Conservation (phyloP, 2,329 filamentous ascomycete genomes). For the Phaeosphaeriaceae sp. region DNA sequence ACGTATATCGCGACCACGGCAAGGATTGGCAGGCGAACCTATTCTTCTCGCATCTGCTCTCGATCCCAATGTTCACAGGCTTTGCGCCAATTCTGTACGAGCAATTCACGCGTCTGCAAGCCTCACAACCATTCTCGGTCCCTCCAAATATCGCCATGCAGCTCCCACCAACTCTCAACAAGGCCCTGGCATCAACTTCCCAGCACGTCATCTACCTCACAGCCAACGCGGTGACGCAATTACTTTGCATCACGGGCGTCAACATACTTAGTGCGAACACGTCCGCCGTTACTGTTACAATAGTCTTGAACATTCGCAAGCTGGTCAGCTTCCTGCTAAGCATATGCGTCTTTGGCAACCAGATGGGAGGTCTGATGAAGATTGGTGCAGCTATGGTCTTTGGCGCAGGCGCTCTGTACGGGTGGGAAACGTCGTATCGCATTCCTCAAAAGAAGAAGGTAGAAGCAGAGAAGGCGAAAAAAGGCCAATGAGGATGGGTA, state of each 20-base stretch:
- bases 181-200: constrained; percentile 55
- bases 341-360: constrained; percentile 93
- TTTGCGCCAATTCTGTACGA: constrained; percentile 71
- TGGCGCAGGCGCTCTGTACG: constrained; percentile 88
- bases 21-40: constrained; percentile 95
- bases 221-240: constrained; percentile 87
- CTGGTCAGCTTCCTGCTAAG: constrained; percentile 89
- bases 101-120: constrained; percentile 70
- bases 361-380: constrained; percentile 77
- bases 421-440: constrained; percentile 69
- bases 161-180: constrained; percentile 38
- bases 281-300: constrained; percentile 92
- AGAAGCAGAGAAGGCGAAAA: constrained; percentile 31
- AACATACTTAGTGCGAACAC: constrained; percentile 90
- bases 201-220: constrained; percentile 75
- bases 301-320: constrained; percentile 95
- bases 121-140: constrained; percentile 66
- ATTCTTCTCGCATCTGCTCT: constrained; percentile 86
- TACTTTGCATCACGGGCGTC: constrained; percentile 93
- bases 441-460: constrained; percentile 50
- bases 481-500: constrained; percentile 30
- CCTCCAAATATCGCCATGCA: constrained; percentile 36
- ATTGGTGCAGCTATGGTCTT: constrained; percentile 87
- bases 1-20: constrained; percentile 84
- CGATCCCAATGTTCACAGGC: constrained; percentile 77